Percentiles rank a stretch among this genome's conserved stretches.
Evolutionary conservation across 768 basidiomycete genomes (phyloP).

Genomic region (Tulasnella calospora): DNA sequence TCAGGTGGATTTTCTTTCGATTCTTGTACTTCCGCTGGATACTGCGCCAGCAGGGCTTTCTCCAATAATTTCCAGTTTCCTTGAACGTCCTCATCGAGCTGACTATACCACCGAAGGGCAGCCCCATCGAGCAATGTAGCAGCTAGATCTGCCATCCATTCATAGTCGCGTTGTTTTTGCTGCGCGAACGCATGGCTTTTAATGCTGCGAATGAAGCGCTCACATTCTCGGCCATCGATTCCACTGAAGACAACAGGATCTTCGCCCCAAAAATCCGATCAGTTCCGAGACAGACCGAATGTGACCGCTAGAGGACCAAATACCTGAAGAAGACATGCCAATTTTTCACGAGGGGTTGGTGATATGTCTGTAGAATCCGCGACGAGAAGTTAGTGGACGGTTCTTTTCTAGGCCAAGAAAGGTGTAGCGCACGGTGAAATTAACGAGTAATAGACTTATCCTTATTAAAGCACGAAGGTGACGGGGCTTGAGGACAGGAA

Average conservation of each 20-base stretch:
- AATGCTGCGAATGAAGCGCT: background rate
- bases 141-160: constrained; percentile 8
- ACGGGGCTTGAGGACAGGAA: too few relatives aligned
- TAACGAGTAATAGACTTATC: too few relatives aligned
- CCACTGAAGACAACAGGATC: background rate
- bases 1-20: background rate
- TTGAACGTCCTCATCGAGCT: background rate
- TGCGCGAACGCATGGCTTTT: background rate
- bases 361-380: background rate
- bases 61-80: background rate
- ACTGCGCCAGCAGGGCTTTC: background rate
- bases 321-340: background rate
- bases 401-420: too few relatives aligned
- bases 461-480: too few relatives aligned
- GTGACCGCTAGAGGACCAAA: background rate
- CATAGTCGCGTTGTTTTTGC: background rate
- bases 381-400: too few relatives aligned
- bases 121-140: background rate
- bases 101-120: background rate
- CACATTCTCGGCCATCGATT: background rate
- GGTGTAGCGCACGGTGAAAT: too few relatives aligned
- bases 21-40: background rate
- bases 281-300: background rate
- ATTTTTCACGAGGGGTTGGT: background rate
- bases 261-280: background rate